A percentile compares a stretch with the other conserved stretches of the same genome.
These are phyloP conservation scores for Pseudopyrenochaeta lycopersici DNA, from an alignment of 2,329 filamentous ascomycete species.

Conservation along the genomic window DNA sequence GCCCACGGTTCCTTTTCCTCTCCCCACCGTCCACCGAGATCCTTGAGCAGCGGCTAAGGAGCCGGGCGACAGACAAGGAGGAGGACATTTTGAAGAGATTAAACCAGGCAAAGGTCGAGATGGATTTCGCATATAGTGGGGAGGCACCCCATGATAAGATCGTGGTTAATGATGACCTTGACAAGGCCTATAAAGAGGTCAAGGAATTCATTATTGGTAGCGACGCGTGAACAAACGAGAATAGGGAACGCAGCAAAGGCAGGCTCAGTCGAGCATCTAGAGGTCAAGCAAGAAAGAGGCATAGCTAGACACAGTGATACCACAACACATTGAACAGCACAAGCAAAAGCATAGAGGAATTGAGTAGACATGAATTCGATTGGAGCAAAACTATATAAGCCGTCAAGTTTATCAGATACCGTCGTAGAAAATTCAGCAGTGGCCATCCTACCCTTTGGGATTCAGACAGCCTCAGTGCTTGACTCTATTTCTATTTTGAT, in stretches of 20 bases:
- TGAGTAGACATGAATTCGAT: background rate
- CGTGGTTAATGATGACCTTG: conserved; percentile 62
- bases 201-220: conserved; percentile 60
- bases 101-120: conserved; percentile 56
- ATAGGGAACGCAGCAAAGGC: background rate
- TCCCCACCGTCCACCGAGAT: conserved; percentile 78
- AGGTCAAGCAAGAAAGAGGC: background rate
- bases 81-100: conserved; percentile 59
- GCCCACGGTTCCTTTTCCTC: conserved; percentile 83
- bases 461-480: conserved; percentile 82
- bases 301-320: conserved; percentile 13
- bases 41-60: conserved; percentile 69
- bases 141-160: conserved; percentile 61
- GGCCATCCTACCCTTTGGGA: conserved; percentile 57
- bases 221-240: conserved; percentile 25
- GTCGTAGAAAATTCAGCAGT: conserved; percentile 56
- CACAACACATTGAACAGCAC: conserved; percentile 1
- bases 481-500: conserved; percentile 91
- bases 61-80: conserved; percentile 55
- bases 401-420: conserved; percentile 57
- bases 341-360: background rate
- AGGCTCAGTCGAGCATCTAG: background rate
- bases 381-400: conserved; percentile 36
- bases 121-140: conserved; percentile 50
- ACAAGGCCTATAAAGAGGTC: conserved; percentile 59